phyloP scores from a whole-genome alignment of 345 rosid genomes.

The Sonneratia alba region DNA sequence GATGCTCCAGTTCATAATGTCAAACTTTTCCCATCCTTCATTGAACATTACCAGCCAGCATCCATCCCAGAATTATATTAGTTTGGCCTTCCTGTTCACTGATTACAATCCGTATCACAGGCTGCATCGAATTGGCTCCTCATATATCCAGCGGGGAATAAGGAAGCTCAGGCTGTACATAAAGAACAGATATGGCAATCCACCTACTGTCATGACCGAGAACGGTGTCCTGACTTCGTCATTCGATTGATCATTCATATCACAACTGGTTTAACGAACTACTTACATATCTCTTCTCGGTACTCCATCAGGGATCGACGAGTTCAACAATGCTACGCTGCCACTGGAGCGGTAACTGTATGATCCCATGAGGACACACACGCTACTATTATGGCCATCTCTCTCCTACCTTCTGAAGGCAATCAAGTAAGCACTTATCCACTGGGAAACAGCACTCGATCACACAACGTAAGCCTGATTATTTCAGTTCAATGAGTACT shows the following conservation, averaged over 20 bases:
- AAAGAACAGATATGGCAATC: slow-evolving; percentile 10
- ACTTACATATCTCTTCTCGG: slow-evolving; percentile 12
- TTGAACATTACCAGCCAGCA: no score
- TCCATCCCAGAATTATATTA: no score
- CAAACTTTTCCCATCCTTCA: background rate
- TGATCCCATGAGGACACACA: slow-evolving; percentile 31
- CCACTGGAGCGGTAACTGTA: slow-evolving; percentile 17
- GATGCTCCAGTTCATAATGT: slow-evolving; percentile 7
- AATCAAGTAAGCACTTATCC: slow-evolving; percentile 23
- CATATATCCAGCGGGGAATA: slow-evolving; percentile 21
- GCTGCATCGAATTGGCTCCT: slow-evolving; percentile 20
- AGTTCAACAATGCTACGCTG: slow-evolving; percentile 21
- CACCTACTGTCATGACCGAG: slow-evolving; percentile 8
- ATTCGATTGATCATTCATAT: no score
- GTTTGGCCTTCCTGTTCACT: background rate
- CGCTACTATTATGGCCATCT: slow-evolving; percentile 17
- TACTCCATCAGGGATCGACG: slow-evolving; percentile 21
- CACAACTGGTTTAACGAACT: no score
- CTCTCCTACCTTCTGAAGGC: slow-evolving; percentile 20
- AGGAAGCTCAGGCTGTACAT: slow-evolving; percentile 13
- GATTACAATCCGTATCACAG: slow-evolving; percentile 1
- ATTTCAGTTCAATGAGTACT: no score
- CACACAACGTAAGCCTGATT: no score
- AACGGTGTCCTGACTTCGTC: slow-evolving; percentile 1
- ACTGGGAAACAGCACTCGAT: no score